These are phyloP conservation scores for Pseudozyma pruni DNA, from an alignment of 1,284 basidiomycete species.

Conservation along the genomic window DNA sequence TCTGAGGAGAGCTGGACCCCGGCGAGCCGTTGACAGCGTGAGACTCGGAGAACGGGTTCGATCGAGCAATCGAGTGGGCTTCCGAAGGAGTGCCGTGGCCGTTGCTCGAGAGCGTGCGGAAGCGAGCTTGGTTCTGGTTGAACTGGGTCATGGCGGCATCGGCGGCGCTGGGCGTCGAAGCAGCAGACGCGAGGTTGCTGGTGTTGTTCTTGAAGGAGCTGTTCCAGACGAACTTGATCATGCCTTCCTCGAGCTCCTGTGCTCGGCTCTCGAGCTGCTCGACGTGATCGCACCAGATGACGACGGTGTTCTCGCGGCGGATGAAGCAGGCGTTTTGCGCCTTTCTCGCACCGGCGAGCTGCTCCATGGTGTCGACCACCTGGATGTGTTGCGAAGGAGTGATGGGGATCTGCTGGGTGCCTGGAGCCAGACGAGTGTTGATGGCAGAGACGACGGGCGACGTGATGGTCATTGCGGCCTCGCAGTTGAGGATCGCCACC, in stretches of 20 bases:
- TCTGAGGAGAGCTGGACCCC: not conserved
- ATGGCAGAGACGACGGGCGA: constrained; percentile 83
- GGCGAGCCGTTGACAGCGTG: constrained; percentile 8
- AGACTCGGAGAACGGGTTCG: constrained; percentile 28
- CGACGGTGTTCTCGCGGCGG: constrained; percentile 78
- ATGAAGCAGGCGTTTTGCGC: constrained; percentile 87
- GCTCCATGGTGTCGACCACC: constrained; percentile 71
- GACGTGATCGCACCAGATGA: constrained; percentile 81
- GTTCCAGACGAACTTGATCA: constrained; percentile 82
- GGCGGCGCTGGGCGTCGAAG: not conserved
- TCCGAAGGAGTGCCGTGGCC: constrained; percentile 12
- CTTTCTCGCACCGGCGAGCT: constrained; percentile 78
- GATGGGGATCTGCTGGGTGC: constrained; percentile 46
- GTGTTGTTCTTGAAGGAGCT: constrained; percentile 29
- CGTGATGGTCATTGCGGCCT: constrained; percentile 81
- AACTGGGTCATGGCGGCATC: constrained; percentile 24
- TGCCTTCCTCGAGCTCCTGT: constrained; percentile 77
- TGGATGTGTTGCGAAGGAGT: constrained; percentile 50
- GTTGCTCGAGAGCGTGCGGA: constrained; percentile 11
- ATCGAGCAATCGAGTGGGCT: constrained; percentile 6
- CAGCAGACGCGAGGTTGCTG: constrained; percentile 5
- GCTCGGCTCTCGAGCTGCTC: constrained; percentile 63
- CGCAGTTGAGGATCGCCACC: constrained; percentile 77
- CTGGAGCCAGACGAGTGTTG: constrained; percentile 66
- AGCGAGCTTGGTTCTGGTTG: constrained; percentile 30